Base-by-base conservation (phyloP, 2,329 filamentous ascomycete genomes). In the Fusarium sp. region DNA sequence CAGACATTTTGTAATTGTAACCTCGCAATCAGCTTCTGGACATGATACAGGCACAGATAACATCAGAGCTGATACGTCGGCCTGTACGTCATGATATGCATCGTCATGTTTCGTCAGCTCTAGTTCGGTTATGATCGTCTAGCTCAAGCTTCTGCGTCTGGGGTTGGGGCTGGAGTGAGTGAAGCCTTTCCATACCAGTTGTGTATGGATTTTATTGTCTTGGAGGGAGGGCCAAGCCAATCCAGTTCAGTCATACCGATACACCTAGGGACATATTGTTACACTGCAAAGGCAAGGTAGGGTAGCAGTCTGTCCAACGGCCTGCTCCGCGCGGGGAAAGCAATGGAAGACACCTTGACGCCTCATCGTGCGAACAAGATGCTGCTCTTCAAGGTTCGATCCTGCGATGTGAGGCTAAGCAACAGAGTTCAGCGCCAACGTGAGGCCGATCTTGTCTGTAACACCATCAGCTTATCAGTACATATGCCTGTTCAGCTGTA, bases 391-490 rank as follows among this genome's bases (percentile, higher is more conserved):
- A 70, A 74, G 63, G 61, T 63, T 74, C 66, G 65, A 77, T 77
- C 72, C 58, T 66, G 56, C 53, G 63, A 36, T 38, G 20, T 18
- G 24, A 65, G 56, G 62, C 74, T 75, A 73, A 63, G 44, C 47
- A 74, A 70, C 69, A 78, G 57, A 76, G 75, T 77, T 77, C 70
- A 64, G 60, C 63, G 70, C 70, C 74, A 22, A 63, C 51, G 50
- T 50, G 58, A 54, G 66, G 64, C 44, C 63, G 64, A 73, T 73
- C 41, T 26, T 38, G n/a, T 59, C 56, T 59, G 62, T 44, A 56
- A 53, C 61, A 41, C 53, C 53, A 60, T 36, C 48, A 56, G 28
- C 60, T 66, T 48, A 62, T 53, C 58, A 63, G 62, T 54, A 42
- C 36, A n/a, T 26, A 30, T 24, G n/a, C 26, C n/a, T 36, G 39